These are phyloP conservation scores for Alternaria gaisen DNA, from an alignment of 2,329 filamentous ascomycete genomes.

Conservation along the genomic window DNA sequence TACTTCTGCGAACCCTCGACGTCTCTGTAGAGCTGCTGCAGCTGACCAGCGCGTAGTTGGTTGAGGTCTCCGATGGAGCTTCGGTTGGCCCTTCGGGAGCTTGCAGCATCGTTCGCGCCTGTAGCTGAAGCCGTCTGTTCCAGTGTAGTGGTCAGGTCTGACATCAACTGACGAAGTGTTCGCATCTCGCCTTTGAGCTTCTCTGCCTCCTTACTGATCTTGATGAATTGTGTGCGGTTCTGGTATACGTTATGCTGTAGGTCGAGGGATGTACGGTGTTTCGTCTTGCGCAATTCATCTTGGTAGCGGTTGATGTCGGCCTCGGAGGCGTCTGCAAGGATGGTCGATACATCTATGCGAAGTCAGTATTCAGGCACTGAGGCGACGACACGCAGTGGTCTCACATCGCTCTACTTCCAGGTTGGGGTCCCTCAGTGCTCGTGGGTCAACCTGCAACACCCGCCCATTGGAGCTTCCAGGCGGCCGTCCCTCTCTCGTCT, in stretches of 20 bases:
- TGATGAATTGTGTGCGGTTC: conserved; percentile 97
- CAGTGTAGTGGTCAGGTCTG: conserved; percentile 74
- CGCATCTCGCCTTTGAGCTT: conserved; percentile 97
- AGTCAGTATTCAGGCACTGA: conserved; percentile 13
- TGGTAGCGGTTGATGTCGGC: conserved; percentile 87
- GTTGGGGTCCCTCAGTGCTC: conserved; percentile 80
- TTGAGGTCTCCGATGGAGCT: conserved; percentile 84
- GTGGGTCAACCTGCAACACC: conserved; percentile 75
- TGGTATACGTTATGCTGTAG: conserved; percentile 96
- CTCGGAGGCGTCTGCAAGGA: conserved; percentile 85
- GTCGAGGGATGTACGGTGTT: conserved; percentile 79
- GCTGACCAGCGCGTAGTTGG: conserved; percentile 72
- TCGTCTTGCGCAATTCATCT: conserved; percentile 76
- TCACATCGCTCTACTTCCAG: conserved; percentile 81
- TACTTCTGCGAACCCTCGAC: conserved; percentile 99
- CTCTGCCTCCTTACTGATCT: conserved; percentile 98
- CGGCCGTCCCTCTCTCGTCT: conserved; percentile 55
- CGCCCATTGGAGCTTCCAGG: conserved; percentile 61
- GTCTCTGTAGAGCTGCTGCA: conserved; percentile 89
- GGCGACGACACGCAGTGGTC: conserved; percentile 32
- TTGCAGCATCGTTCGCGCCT: conserved; percentile 48
- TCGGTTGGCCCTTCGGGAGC: conserved; percentile 71
- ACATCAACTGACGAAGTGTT: conserved; percentile 87
- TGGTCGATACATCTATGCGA: conserved; percentile 66
- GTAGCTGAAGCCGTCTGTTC: conserved; percentile 57